Evolutionary conservation across 305 asterid genomes (phyloP), one percentile per base, ranked within the genome.

Genomic region (Ilex paraguariensis): DNA sequence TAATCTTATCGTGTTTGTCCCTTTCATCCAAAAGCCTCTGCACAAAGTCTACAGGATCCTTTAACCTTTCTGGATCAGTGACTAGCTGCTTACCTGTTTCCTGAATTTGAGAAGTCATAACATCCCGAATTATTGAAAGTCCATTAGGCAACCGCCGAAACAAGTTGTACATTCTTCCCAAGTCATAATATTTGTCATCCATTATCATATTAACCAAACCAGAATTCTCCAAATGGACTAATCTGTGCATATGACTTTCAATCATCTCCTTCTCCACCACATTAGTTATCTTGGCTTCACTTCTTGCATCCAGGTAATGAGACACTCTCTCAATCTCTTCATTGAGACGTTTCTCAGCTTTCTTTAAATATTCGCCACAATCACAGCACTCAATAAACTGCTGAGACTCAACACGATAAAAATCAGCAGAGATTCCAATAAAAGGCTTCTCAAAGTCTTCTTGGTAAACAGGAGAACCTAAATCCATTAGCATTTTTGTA

Each of bases 311-410:
- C 61, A 81, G 32, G 58, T 80, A 80, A 44, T 77, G 83, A 3
- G 81, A 61, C 28, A 80, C 81, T 61, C 86, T 69, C 52, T 81
- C 86, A 51, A 81, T 81, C 77, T 81, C 86, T 75, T 81, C 86
- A 36, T 67, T 74, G 13, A 81, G 71, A 62, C 86, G 83, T 56
- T 73, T 72, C 65, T 81, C 83, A 17, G 83, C 78, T 65, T 77
- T 81, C 69, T 77, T 77, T 52, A 81, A 69, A 67, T 77, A 81
- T 45, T 81, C 83, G 42, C 81, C 86, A 67, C 86, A 77, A 57
- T 81, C 79, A 59, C 79, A 81, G 56, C 73, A 67, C 72, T 81
- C 83, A 33, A 81, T 77, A 66, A 72, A 77, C 56, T 75, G 77
- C 73, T 77, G 83, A 62, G 86, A 77, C 70, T 81, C 86, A 0